These are phyloP conservation scores for Ceriops tagal DNA, from an alignment of 345 rosid genomes.

Conservation along the genomic window DNA sequence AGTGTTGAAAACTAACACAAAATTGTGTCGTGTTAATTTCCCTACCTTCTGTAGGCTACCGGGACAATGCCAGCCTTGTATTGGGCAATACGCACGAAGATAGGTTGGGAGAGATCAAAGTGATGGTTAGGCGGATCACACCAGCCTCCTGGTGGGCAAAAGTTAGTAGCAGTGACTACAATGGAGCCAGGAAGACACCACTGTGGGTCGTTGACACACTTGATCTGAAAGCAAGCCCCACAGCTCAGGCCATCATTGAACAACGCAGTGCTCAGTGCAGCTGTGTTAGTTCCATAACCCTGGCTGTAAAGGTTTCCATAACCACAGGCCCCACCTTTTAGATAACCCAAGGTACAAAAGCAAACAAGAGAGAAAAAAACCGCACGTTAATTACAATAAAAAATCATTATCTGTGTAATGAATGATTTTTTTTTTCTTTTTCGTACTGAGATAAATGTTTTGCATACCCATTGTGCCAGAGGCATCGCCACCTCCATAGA, in stretches of 20 bases:
- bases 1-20: background rate
- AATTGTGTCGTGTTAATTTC: background rate
- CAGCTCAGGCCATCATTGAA: slow-evolving; percentile 30
- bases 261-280: slow-evolving; percentile 28
- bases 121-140: slow-evolving; percentile 28
- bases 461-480: slow-evolving; percentile 31
- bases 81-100: slow-evolving; percentile 27
- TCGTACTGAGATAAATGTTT: too few relatives aligned
- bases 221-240: slow-evolving; percentile 28
- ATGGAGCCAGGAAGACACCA: slow-evolving; percentile 31
- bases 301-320: slow-evolving; percentile 28
- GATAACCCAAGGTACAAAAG: background rate
- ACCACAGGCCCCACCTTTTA: slow-evolving; percentile 26
- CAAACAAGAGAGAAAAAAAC: background rate
- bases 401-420: background rate
- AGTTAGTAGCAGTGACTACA: slow-evolving; percentile 28
- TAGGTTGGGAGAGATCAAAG: slow-evolving; percentile 30
- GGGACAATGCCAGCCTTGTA: slow-evolving; percentile 28
- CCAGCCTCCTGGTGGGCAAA: slow-evolving; percentile 33
- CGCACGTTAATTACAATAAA: background rate
- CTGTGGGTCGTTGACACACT: slow-evolving; percentile 24
- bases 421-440: too few relatives aligned
- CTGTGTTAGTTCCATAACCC: slow-evolving; percentile 26
- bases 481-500: slow-evolving; percentile 34
- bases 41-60: slow-evolving; percentile 24